phyloP scores from a whole-genome alignment of 2,329 filamentous ascomycete genomes.

The Aspergillus sojae region DNA sequence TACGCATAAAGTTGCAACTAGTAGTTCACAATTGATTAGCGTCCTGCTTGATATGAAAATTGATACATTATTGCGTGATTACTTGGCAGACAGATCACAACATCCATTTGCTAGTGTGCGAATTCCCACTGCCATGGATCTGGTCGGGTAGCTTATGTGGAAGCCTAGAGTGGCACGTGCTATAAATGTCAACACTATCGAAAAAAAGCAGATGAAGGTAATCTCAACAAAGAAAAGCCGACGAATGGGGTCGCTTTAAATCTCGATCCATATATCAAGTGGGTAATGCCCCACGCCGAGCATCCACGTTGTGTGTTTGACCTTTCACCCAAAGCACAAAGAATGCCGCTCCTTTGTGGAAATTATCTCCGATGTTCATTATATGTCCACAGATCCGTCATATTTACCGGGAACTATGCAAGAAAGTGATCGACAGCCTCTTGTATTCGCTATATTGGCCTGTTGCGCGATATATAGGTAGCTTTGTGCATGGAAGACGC shows the following conservation, averaged over 20 bases:
- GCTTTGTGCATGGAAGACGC: background rate
- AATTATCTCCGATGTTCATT: background rate
- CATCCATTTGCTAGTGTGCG: background rate
- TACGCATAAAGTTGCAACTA: background rate
- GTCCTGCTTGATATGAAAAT: background rate
- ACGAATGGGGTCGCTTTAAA: background rate
- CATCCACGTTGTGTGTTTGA: background rate
- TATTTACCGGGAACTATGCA: background rate
- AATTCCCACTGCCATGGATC: background rate
- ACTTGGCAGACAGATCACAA: background rate
- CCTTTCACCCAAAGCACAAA: background rate
- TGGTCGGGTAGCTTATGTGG: background rate
- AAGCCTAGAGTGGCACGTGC: slow-evolving; percentile 2
- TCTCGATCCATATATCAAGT: background rate
- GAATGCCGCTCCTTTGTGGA: background rate
- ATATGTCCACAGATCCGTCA: background rate
- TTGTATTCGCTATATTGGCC: background rate
- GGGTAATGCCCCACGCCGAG: background rate
- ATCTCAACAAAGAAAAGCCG: background rate
- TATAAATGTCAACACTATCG: background rate
- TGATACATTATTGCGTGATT: background rate
- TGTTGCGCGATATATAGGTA: background rate
- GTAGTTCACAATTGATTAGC: background rate
- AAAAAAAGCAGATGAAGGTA: background rate
- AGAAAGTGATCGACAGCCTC: background rate